These are phyloP conservation scores for Cinnamomum chago DNA, from an alignment of 164 flowering plant genomes.

Conservation along the genomic window DNA sequence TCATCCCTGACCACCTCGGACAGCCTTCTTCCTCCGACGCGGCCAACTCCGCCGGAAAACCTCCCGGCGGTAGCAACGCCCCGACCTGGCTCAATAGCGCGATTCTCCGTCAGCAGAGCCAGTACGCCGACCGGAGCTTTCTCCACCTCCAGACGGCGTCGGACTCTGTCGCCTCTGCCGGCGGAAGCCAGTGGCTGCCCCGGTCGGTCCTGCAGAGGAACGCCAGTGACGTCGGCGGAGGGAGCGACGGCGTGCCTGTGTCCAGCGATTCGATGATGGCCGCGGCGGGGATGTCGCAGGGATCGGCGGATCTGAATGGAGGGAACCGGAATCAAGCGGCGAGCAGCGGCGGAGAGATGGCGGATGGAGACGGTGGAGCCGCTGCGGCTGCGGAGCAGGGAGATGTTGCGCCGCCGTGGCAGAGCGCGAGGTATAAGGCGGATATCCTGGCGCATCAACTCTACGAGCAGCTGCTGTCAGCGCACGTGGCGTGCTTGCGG, in stretches of 20 bases:
- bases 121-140: slow-evolving; percentile 30
- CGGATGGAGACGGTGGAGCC: slow-evolving; percentile 7
- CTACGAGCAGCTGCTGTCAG: slow-evolving; percentile 74
- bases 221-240: slow-evolving; percentile 13
- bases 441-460: slow-evolving; percentile 68
- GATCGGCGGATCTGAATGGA: slow-evolving; percentile 15
- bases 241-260: slow-evolving; percentile 14
- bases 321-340: background rate
- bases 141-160: slow-evolving; percentile 45
- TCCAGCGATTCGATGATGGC: slow-evolving; percentile 23
- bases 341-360: slow-evolving; percentile 7
- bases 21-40: slow-evolving; percentile 20
- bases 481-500: slow-evolving; percentile 77
- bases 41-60: slow-evolving; percentile 6
- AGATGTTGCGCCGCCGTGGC: slow-evolving; percentile 27
- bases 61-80: slow-evolving; percentile 15
- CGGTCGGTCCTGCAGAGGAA: slow-evolving; percentile 11
- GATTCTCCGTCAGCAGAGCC: slow-evolving; percentile 39
- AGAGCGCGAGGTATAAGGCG: slow-evolving; percentile 55
- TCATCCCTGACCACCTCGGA: slow-evolving; percentile 18
- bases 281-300: slow-evolving; percentile 16
- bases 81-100: slow-evolving; percentile 62
- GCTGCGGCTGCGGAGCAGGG: slow-evolving; percentile 8
- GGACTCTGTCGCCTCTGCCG: slow-evolving; percentile 22
- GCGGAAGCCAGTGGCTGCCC: slow-evolving; percentile 15